Conservation (phyloP, 1,139 yeast species). For the Suhomyces atakaporum region DNA sequence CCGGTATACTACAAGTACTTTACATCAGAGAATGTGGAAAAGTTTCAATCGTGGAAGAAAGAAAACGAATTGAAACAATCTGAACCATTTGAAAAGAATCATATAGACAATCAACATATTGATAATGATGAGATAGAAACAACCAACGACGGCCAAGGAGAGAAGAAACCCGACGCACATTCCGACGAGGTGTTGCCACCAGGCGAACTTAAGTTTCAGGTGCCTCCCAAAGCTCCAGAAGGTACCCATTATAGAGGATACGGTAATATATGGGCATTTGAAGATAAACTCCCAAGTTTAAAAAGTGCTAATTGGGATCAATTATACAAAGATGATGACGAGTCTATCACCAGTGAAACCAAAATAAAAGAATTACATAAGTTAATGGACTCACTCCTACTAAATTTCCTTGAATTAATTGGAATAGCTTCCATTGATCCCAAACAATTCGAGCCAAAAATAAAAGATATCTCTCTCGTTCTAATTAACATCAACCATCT, state of each 20-base stretch:
- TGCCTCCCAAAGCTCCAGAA: conserved; percentile 67
- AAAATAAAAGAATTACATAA: conserved; percentile 69
- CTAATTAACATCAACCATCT: conserved; percentile 82
- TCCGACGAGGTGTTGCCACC: conserved; percentile 17
- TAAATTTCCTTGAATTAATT: conserved; percentile 71
- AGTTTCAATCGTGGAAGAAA: conserved; percentile 27
- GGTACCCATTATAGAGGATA: conserved; percentile 71
- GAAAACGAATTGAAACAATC: conserved; percentile 5
- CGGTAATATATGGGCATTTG: conserved; percentile 79
- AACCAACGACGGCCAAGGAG: conserved; percentile 6
- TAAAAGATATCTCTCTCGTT: conserved; percentile 72
- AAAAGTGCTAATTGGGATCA: conserved; percentile 70
- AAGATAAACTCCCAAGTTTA: conserved; percentile 68
- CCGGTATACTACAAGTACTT: conserved; percentile 74
- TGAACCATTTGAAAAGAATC: too few species aligned
- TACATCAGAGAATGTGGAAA: conserved; percentile 58
- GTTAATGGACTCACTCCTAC: conserved; percentile 64
- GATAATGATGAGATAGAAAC: conserved; percentile 2
- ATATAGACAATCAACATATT: conserved; percentile 2
- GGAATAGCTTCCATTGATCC: conserved; percentile 76
- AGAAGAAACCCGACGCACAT: conserved; percentile 1
- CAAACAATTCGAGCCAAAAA: conserved; percentile 59
- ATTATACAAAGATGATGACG: conserved; percentile 53
- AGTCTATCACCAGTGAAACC: conserved; percentile 48
- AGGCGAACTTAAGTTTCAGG: conserved; percentile 52